phyloP scores from a whole-genome alignment of 805 yeast genomes.

The Kodamaea sagamina region DNA sequence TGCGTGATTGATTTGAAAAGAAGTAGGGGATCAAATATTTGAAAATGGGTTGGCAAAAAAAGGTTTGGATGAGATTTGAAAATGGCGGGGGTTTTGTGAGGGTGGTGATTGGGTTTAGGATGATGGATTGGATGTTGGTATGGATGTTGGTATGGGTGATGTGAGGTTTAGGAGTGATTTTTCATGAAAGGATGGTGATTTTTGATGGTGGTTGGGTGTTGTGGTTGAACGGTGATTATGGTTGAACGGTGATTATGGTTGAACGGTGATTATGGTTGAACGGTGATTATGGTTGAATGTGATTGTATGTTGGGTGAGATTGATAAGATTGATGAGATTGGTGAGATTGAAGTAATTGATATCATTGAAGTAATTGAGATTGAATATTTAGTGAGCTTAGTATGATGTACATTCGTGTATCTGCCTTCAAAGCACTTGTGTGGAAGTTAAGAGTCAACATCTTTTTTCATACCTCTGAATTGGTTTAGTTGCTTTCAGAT shows the following conservation, averaged over 20 bases:
- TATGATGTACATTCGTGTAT: not conserved
- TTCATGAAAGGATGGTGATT: too few relatives aligned
- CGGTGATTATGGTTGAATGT: not conserved
- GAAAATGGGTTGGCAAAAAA: not conserved
- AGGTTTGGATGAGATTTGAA: not conserved
- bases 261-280: not conserved
- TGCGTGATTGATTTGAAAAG: not conserved
- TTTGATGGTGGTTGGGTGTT: too few relatives aligned
- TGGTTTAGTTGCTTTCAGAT: too few relatives aligned
- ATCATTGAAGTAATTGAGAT: too few relatives aligned
- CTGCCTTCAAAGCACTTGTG: too few relatives aligned
- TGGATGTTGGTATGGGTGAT: not conserved
- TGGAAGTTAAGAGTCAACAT: too few relatives aligned
- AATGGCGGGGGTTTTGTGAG: not conserved
- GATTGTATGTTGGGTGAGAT: not conserved
- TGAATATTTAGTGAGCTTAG: not conserved
- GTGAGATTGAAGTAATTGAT: too few relatives aligned
- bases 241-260: too few relatives aligned
- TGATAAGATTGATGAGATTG: not conserved
- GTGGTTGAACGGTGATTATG: too few relatives aligned
- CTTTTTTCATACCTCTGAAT: too few relatives aligned
- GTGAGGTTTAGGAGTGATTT: not conserved
- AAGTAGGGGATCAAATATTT: not conserved
- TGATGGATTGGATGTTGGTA: not conserved
- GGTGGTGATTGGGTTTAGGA: not conserved